Conservation (phyloP, 2,329 filamentous ascomycete species). For the Nemania serpens region DNA sequence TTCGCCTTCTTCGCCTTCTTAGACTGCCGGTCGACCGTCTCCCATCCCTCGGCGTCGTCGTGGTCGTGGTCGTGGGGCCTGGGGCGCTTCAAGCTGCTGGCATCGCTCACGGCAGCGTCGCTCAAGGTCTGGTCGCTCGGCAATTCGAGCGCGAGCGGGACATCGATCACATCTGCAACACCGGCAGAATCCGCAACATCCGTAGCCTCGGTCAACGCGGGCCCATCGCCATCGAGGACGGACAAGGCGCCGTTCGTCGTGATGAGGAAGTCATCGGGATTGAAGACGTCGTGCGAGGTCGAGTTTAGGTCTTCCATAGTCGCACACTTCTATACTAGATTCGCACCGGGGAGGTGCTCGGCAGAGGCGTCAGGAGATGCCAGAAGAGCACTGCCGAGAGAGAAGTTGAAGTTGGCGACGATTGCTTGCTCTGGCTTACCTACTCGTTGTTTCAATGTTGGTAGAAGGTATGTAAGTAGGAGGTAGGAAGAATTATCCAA, state of each 20-base stretch:
- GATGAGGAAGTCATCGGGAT: constrained; percentile 29
- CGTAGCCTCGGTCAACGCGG: constrained; percentile 3
- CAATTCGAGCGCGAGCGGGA: constrained; percentile 16
- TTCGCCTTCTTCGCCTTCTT: constrained; percentile 59
- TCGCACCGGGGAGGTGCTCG: neutral
- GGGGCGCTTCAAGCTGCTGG: constrained; percentile 53
- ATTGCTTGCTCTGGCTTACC: constrained; percentile 1
- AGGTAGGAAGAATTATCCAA: constrained; percentile 7
- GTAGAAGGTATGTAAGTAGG: too few relatives aligned
- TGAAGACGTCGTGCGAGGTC: constrained; percentile 25
- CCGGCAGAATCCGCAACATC: constrained; percentile 3
- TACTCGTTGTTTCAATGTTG: too few relatives aligned
- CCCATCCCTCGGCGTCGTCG: constrained; percentile 51
- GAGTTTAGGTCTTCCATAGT: constrained; percentile 29
- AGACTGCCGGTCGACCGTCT: constrained; percentile 55
- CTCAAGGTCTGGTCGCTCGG: constrained; percentile 29
- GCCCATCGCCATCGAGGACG: constrained; percentile 16
- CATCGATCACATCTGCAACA: too few relatives aligned
- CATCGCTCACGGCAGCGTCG: constrained; percentile 27
- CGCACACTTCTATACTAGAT: constrained; percentile 6
- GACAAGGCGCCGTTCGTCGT: constrained; percentile 14
- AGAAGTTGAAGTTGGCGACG: constrained; percentile 1
- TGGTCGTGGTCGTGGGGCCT: constrained; percentile 52
- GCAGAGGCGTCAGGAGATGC: neutral
- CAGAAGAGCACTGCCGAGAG: neutral